Conservation (phyloP, 208 protist genomes). For the Blechomonas ayalai region DNA sequence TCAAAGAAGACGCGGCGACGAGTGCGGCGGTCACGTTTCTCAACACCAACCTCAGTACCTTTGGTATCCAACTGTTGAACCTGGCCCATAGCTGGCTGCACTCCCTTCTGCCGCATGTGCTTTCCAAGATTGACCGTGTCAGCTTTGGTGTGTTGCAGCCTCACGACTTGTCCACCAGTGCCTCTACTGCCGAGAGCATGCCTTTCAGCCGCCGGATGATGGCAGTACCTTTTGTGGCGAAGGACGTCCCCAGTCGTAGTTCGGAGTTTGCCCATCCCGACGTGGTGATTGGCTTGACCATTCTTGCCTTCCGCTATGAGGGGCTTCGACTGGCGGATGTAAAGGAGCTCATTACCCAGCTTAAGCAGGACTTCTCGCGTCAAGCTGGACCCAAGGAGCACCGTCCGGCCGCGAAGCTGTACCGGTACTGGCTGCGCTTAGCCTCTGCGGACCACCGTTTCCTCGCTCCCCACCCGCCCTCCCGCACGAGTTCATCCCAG, state of each 20-base stretch:
- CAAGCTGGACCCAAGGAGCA: slow-evolving; percentile 86
- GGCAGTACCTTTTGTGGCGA: slow-evolving; percentile 94
- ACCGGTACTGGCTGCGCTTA: slow-evolving; percentile 71
- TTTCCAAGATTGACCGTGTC: slow-evolving; percentile 93
- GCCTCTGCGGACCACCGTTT: slow-evolving; percentile 8
- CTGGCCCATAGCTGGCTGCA: slow-evolving; percentile 88
- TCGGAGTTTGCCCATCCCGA: slow-evolving; percentile 95
- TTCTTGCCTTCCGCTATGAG: slow-evolving; percentile 91
- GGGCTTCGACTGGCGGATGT: slow-evolving; percentile 83
- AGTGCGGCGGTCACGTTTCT: slow-evolving; percentile 15
- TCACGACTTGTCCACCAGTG: slow-evolving; percentile 42
- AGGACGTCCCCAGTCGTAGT: slow-evolving; percentile 91
- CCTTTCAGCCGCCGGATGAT: slow-evolving; percentile 77
- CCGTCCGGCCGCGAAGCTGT: slow-evolving; percentile 73
- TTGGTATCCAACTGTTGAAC: slow-evolving; percentile 80
- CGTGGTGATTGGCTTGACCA: slow-evolving; percentile 90
- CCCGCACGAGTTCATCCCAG: not conserved
- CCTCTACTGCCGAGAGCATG: slow-evolving; percentile 27
- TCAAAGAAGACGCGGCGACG: slow-evolving; percentile 7
- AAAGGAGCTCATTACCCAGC: slow-evolving; percentile 58
- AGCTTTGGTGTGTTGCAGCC: slow-evolving; percentile 87
- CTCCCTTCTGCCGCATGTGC: slow-evolving; percentile 87
- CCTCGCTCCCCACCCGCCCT: no score
- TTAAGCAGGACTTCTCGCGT: slow-evolving; percentile 80
- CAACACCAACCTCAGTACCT: slow-evolving; percentile 25